These are phyloP conservation scores for Mycena alexandri DNA, from an alignment of 768 basidiomycete genomes.

Conservation along the genomic window DNA sequence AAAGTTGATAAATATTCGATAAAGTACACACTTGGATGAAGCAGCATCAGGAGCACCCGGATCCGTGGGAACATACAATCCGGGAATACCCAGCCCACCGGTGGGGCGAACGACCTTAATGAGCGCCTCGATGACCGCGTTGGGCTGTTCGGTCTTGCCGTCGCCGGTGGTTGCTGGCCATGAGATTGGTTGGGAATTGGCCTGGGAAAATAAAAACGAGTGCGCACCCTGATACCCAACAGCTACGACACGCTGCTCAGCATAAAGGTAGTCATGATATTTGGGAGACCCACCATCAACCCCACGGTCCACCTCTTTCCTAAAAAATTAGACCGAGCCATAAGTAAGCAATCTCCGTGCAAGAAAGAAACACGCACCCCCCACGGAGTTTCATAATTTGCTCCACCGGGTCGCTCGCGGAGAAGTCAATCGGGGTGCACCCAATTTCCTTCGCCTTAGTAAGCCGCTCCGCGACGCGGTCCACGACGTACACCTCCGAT, in stretches of 20 bases:
- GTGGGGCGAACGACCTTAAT: slow-evolving; percentile 67
- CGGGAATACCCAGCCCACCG: slow-evolving; percentile 70
- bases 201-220: neutral
- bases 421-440: slow-evolving; percentile 63
- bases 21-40: slow-evolving; percentile 56
- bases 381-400: slow-evolving; percentile 60
- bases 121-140: slow-evolving; percentile 63
- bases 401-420: slow-evolving; percentile 59
- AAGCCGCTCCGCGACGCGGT: slow-evolving; percentile 66
- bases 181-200: no score
- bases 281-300: slow-evolving; percentile 54
- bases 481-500: slow-evolving; percentile 66
- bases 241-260: slow-evolving; percentile 42
- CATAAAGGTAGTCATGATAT: no score
- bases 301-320: slow-evolving; percentile 64
- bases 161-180: slow-evolving; percentile 64
- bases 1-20: neutral
- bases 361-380: slow-evolving; percentile 50
- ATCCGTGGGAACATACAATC: slow-evolving; percentile 68
- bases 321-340: slow-evolving; percentile 28
- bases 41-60: slow-evolving; percentile 68
- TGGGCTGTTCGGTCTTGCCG: slow-evolving; percentile 70
- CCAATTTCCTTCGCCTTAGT: slow-evolving; percentile 66
- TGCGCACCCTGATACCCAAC: slow-evolving; percentile 60
- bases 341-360: neutral